Evolutionary conservation across 2,329 filamentous ascomycete genomes (phyloP).

Genomic region (Fusarium mexicanum): DNA sequence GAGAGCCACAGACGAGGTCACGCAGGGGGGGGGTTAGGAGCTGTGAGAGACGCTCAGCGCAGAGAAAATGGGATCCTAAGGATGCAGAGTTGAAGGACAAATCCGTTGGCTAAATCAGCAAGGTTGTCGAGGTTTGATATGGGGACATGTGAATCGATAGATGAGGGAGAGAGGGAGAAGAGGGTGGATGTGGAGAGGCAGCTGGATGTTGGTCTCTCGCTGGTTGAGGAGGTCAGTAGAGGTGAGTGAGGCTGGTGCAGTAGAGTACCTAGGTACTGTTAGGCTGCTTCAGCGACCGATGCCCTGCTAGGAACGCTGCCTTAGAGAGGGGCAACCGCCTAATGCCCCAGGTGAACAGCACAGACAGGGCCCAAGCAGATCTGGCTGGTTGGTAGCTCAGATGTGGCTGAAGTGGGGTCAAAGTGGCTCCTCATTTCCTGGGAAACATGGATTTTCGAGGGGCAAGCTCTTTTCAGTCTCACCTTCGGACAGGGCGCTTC

Average conservation of each 20-base stretch:
- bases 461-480: conserved; percentile 10
- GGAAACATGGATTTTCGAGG: conserved; percentile 10
- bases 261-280: background rate
- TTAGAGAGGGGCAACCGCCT: conserved; percentile 15
- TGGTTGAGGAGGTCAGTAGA: background rate
- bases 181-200: conserved; percentile 33
- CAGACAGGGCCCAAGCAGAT: background rate
- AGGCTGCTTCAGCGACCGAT: conserved; percentile 12
- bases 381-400: background rate
- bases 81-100: conserved; percentile 27
- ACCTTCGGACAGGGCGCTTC: conserved; percentile 4
- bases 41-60: conserved; percentile 24
- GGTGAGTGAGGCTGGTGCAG: conserved; percentile 20
- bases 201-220: conserved; percentile 31
- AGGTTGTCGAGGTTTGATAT: conserved; percentile 23
- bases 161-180: conserved; percentile 42
- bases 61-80: conserved; percentile 15
- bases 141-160: conserved; percentile 41
- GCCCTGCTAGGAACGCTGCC: conserved; percentile 12
- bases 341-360: background rate
- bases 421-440: conserved; percentile 30
- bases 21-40: conserved; percentile 1
- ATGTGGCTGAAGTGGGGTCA: conserved; percentile 35
- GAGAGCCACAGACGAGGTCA: conserved; percentile 21
- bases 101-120: conserved; percentile 34